phyloP scores from a whole-genome alignment of 163 green algal genomes.

The Dunaliella salina region DNA sequence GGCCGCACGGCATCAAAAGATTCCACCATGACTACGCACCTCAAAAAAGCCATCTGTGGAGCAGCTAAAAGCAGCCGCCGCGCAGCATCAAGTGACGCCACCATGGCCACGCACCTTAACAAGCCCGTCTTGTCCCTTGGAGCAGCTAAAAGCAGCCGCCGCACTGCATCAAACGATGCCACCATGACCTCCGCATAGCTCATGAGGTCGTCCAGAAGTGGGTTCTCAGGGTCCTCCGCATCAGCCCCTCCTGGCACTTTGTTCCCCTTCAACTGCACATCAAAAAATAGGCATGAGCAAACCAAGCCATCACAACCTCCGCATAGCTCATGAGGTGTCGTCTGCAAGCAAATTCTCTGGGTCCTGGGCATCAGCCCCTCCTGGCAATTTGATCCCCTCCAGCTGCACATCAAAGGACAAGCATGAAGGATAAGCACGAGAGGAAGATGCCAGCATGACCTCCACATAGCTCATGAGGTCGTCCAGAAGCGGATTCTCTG shows the following conservation, averaged over 20 bases:
- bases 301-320: no score
- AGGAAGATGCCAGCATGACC: neutral
- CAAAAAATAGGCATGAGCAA: no score
- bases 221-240: neutral
- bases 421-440: no score
- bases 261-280: no score
- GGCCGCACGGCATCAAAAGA: neutral
- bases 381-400: no score
- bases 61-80: neutral
- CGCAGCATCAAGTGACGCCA: neutral
- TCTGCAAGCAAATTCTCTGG: no score
- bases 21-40: neutral
- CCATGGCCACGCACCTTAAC: neutral
- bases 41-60: no score
- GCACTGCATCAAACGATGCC: neutral
- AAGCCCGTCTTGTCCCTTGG: neutral
- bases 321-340: no score
- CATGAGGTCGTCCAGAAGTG: neutral
- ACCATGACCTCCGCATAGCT: neutral
- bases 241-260: neutral
- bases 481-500: neutral
- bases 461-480: neutral
- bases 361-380: no score
- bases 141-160: neutral
- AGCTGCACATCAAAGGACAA: no score